Percentiles rank a stretch among this genome's conserved stretches.
Conservation (phyloP, 2,329 filamentous ascomycete species). For the Grosmannia penicillata region DNA sequence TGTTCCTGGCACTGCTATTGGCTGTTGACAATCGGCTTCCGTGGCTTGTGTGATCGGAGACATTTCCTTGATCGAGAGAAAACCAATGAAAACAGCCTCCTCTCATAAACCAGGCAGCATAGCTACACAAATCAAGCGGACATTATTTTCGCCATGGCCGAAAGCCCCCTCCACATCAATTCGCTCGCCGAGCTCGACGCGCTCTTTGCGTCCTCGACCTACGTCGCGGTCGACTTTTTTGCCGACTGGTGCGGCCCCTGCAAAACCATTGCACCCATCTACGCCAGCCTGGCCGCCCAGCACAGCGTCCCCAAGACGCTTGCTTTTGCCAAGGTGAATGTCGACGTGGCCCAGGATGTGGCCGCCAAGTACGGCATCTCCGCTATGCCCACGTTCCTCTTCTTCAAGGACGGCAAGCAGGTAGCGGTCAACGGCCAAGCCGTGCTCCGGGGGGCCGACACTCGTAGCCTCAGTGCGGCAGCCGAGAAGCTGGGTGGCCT, state of each 20-base stretch:
- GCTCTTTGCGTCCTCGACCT: constrained; percentile 30
- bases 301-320: constrained; percentile 24
- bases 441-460: constrained; percentile 11
- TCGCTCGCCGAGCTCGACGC: constrained; percentile 30
- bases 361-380: constrained; percentile 33
- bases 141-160: constrained; percentile 2
- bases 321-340: constrained; percentile 44
- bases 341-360: constrained; percentile 35
- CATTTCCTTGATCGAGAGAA: too few species aligned
- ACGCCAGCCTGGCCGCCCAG: constrained; percentile 27
- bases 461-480: constrained; percentile 9
- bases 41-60: too few species aligned
- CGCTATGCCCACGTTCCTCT: constrained; percentile 45
- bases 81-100: too few species aligned
- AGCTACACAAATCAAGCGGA: too few species aligned
- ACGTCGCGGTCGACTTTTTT: constrained; percentile 41
- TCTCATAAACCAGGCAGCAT: too few species aligned
- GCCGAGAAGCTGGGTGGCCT: constrained; percentile 9
- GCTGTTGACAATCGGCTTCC: too few species aligned
- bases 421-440: constrained; percentile 18
- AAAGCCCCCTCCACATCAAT: constrained; percentile 22
- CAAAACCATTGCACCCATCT: constrained; percentile 41
- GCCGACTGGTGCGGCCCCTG: constrained; percentile 46
- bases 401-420: constrained; percentile 39
- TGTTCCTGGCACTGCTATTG: too few species aligned